These are phyloP conservation scores for Penicillium samsonianum DNA, from an alignment of 495 filamentous ascomycete genomes.

Conservation along the genomic window DNA sequence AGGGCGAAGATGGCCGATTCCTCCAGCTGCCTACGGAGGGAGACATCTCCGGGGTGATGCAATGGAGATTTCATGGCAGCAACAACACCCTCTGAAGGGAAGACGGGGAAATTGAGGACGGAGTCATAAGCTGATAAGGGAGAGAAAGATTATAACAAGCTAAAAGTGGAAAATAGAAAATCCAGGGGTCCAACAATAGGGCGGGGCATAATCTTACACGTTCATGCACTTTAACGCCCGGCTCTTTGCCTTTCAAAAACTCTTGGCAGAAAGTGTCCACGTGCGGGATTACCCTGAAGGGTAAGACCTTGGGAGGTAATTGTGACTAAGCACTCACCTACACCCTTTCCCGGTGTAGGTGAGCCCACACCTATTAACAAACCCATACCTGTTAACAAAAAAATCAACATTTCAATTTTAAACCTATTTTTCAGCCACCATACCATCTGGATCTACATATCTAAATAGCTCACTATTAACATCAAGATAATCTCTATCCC, in stretches of 20 bases:
- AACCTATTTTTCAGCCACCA: too few species aligned
- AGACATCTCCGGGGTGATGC: background rate
- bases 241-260: too few species aligned
- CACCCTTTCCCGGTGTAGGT: too few species aligned
- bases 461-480: too few species aligned
- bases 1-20: constrained; percentile 11
- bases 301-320: too few species aligned
- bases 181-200: background rate
- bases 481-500: too few species aligned
- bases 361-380: too few species aligned
- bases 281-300: background rate
- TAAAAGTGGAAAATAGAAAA: background rate
- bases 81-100: background rate
- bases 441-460: too few species aligned
- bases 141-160: background rate
- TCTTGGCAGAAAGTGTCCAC: background rate
- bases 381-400: too few species aligned
- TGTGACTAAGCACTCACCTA: too few species aligned
- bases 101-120: background rate
- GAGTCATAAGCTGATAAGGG: background rate
- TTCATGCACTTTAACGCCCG: too few species aligned
- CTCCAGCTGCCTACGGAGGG: background rate
- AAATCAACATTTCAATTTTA: too few species aligned
- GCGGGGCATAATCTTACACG: background rate
- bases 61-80: constrained; percentile 7